phyloP scores from a whole-genome alignment of 345 rosid genomes.

The Heritiera fomes region DNA sequence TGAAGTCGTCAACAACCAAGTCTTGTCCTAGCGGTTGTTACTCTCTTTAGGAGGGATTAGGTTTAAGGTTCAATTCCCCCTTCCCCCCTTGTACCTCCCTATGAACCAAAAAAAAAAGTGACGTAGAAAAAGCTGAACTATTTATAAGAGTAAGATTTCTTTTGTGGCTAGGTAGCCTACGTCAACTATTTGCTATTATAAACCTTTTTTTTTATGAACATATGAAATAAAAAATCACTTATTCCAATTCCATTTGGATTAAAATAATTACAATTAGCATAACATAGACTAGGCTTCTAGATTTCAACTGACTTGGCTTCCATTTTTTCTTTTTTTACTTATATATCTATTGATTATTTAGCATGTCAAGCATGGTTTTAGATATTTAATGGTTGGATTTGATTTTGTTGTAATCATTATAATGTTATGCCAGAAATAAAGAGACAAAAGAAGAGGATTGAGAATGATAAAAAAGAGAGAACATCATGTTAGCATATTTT shows the following conservation, averaged over 20 bases:
- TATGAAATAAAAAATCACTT: neutral
- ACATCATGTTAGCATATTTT: neutral
- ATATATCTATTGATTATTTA: neutral
- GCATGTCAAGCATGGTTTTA: neutral
- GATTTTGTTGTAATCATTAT: neutral
- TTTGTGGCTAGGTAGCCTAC: neutral
- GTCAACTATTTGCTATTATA: neutral
- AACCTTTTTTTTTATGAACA: constrained; percentile 10
- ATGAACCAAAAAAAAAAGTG: neutral
- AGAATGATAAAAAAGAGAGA: neutral
- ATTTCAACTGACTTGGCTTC: neutral
- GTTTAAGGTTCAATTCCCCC: too few species aligned
- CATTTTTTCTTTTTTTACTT: neutral
- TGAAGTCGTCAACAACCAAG: too few species aligned
- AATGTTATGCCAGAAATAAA: constrained; percentile 3
- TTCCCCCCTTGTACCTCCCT: too few species aligned
- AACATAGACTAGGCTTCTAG: neutral
- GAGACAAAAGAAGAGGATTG: neutral
- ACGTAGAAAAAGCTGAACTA: neutral
- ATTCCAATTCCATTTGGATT: constrained; percentile 6
- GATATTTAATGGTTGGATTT: constrained; percentile 1
- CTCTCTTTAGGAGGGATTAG: too few species aligned
- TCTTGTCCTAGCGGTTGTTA: too few species aligned
- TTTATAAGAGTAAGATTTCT: neutral
- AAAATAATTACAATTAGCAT: neutral